phyloP scores from a whole-genome alignment of 2,329 filamentous ascomycete genomes.

The Penicillium sp. region DNA sequence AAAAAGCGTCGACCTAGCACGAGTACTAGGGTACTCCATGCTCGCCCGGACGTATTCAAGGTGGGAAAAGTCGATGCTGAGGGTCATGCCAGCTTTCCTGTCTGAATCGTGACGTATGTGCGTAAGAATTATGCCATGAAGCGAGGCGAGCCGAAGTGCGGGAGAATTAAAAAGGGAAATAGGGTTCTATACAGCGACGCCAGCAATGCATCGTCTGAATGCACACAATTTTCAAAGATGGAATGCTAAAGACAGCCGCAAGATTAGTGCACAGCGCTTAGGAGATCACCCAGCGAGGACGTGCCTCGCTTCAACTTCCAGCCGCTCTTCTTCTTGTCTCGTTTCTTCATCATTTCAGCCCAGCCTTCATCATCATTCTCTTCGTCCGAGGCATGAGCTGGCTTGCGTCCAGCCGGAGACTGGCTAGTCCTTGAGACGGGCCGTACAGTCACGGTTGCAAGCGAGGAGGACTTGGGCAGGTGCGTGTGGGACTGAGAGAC shows the following conservation, averaged over 20 bases:
- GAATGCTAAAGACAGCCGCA: neutral
- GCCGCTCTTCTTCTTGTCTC: slow-evolving; percentile 51
- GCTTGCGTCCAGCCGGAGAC: slow-evolving; percentile 17
- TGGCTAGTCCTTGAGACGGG: slow-evolving; percentile 31
- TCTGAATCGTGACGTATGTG: slow-evolving; percentile 19
- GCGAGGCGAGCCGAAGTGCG: neutral
- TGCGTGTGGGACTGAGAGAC: slow-evolving; percentile 26
- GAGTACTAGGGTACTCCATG: neutral
- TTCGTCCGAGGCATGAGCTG: slow-evolving; percentile 38
- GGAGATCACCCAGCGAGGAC: slow-evolving; percentile 39
- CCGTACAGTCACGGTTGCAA: slow-evolving; percentile 33
- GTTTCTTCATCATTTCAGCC: slow-evolving; percentile 54
- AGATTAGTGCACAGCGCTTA: slow-evolving; percentile 40
- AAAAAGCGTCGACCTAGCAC: neutral
- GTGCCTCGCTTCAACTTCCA: slow-evolving; percentile 49
- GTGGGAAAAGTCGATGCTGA: neutral
- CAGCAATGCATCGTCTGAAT: slow-evolving; percentile 1
- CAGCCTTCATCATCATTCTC: slow-evolving; percentile 53
- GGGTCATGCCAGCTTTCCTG: neutral
- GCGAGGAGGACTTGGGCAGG: slow-evolving; percentile 31
- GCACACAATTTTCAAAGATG: slow-evolving; percentile 13
- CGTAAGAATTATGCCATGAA: slow-evolving; percentile 20
- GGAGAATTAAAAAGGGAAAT: slow-evolving; percentile 5
- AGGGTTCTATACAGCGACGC: slow-evolving; percentile 20
- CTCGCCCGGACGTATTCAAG: neutral